These are phyloP conservation scores for Ramularia endophylla DNA, from an alignment of 2,329 filamentous ascomycete genomes.

Conservation along the genomic window DNA sequence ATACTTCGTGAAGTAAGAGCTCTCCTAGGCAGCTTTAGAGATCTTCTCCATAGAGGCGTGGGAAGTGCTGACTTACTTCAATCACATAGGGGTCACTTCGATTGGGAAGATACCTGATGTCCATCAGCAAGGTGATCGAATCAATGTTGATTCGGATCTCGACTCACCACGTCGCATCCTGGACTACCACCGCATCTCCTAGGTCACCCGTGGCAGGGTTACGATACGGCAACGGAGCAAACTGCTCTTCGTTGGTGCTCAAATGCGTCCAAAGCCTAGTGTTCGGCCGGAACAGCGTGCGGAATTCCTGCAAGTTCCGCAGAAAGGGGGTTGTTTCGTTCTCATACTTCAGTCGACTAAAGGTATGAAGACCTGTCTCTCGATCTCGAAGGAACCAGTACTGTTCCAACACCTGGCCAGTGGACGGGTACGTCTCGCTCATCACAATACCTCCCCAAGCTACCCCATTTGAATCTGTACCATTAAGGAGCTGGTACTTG, in stretches of 20 bases:
- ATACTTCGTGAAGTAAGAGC: constrained; percentile 63
- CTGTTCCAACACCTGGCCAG: constrained; percentile 55
- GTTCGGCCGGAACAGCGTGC: constrained; percentile 57
- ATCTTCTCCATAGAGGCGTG: too few species aligned
- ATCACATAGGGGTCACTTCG: constrained; percentile 50
- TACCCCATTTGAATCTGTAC: constrained; percentile 45
- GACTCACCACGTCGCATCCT: constrained; percentile 61
- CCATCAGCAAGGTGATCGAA: too few species aligned
- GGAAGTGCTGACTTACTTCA: too few species aligned
- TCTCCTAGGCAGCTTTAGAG: too few species aligned
- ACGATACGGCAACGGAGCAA: constrained; percentile 47
- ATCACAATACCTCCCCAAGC: constrained; percentile 55
- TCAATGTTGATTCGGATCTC: too few species aligned
- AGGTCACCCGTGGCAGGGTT: constrained; percentile 36
- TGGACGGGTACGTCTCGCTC: constrained; percentile 53
- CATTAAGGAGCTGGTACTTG: constrained; percentile 47
- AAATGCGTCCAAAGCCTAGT: constrained; percentile 57
- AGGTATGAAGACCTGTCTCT: constrained; percentile 58
- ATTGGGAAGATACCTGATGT: constrained; percentile 52
- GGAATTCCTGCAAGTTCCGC: constrained; percentile 55
- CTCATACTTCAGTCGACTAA: constrained; percentile 55
- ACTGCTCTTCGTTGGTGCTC: constrained; percentile 51
- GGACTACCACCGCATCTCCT: constrained; percentile 39
- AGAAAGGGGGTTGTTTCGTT: constrained; percentile 53
- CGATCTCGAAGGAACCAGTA: constrained; percentile 60